A percentile compares a stretch with the other conserved stretches of the same genome.
Evolutionary conservation across 225 moss, liverwort and hornwort genomes (phyloP).

Genomic region (Climacium dendroides): DNA sequence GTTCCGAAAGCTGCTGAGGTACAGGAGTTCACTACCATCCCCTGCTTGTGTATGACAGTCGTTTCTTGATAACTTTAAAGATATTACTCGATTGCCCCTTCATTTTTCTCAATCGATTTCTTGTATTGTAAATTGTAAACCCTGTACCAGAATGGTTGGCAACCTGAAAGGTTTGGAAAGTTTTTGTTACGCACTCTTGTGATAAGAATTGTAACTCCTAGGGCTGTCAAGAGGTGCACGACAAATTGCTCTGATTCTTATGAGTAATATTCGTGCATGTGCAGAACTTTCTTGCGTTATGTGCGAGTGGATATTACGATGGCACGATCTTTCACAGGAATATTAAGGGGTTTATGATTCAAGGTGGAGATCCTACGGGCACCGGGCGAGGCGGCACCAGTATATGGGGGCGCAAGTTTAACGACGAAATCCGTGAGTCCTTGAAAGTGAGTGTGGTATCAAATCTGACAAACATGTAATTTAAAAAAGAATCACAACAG

Average conservation of each 20-base stretch:
- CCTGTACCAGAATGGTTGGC: background rate
- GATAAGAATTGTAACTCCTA: background rate
- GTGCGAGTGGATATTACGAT: conserved; percentile 80
- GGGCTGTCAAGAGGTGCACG: background rate
- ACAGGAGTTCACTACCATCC: background rate
- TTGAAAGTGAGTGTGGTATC: conserved; percentile 48
- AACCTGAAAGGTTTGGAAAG: background rate
- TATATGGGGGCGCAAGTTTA: conserved; percentile 96
- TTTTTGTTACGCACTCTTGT: background rate
- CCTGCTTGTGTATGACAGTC: background rate
- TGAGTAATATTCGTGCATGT: background rate
- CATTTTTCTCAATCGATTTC: background rate
- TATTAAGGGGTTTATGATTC: conserved; percentile 97
- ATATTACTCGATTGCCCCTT: background rate
- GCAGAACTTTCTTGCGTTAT: conserved; percentile 90
- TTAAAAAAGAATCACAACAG: background rate
- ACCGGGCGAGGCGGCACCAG: conserved; percentile 92
- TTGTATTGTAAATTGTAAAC: background rate
- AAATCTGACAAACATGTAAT: background rate
- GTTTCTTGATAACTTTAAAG: background rate
- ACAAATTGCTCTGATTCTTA: background rate
- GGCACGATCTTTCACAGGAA: conserved; percentile 91
- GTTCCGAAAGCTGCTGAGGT: conserved; percentile 97
- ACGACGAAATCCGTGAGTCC: conserved; percentile 94
- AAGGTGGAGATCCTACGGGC: conserved; percentile 96